phyloP scores from a whole-genome alignment of 2,329 filamentous ascomycete genomes.

The Cryoendolithus antarcticus region DNA sequence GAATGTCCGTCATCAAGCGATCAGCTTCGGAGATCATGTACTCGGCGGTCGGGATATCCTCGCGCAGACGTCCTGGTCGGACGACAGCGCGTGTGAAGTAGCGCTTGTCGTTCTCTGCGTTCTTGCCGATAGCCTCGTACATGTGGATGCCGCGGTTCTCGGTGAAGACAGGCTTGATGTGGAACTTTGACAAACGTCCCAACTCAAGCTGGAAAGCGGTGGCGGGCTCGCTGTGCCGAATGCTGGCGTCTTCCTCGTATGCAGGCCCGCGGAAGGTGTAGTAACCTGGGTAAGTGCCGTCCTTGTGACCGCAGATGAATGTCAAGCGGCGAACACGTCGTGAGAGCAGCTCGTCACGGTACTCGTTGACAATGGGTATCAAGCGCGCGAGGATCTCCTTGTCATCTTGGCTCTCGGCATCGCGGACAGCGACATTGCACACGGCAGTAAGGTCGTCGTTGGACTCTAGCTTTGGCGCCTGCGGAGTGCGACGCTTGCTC shows the following conservation, averaged over 20 bases:
- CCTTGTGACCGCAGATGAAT: constrained; percentile 89
- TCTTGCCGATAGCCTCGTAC: constrained; percentile 92
- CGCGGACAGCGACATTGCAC: constrained; percentile 80
- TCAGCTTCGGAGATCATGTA: constrained; percentile 97
- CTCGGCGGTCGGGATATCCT: constrained; percentile 96
- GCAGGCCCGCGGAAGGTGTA: constrained; percentile 92
- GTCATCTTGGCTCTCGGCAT: constrained; percentile 75
- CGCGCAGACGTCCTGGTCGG: constrained; percentile 80
- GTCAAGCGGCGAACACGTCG: constrained; percentile 80
- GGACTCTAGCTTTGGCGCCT: constrained; percentile 40
- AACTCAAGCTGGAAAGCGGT: constrained; percentile 98
- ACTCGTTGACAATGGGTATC: constrained; percentile 59
- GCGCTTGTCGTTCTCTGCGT: constrained; percentile 88
- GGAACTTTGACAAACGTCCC: constrained; percentile 85
- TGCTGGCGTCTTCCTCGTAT: constrained; percentile 85
- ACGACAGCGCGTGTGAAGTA: constrained; percentile 98
- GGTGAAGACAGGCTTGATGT: constrained; percentile 95
- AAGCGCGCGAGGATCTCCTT: constrained; percentile 68
- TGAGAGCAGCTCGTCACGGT: constrained; percentile 70
- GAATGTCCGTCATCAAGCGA: constrained; percentile 90
- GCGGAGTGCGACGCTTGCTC: constrained; percentile 52
- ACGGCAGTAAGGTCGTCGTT: constrained; percentile 80
- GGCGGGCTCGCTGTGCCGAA: constrained; percentile 92
- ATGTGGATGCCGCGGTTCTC: constrained; percentile 99
- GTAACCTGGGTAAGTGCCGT: constrained; percentile 91